Evolutionary conservation across 495 filamentous ascomycete genomes (phyloP).

Genomic region (Daldinia childiae): DNA sequence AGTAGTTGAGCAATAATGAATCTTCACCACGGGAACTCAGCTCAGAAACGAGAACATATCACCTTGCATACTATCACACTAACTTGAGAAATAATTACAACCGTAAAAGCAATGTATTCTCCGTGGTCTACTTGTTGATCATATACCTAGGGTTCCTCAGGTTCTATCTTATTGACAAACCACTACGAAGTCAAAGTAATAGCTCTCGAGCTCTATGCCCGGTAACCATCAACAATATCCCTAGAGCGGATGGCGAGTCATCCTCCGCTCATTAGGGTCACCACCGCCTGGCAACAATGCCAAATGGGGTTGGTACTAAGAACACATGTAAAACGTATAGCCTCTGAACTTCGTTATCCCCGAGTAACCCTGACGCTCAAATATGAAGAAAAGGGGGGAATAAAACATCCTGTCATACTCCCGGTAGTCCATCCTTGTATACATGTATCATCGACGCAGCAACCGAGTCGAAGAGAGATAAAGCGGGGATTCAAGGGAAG

Average conservation of each 20-base stretch:
- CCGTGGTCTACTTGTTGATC: constrained; percentile 13
- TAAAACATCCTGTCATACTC: constrained; percentile 21
- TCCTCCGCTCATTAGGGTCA: neutral
- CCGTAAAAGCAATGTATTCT: constrained; percentile 33
- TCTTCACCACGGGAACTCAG: neutral
- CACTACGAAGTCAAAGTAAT: constrained; percentile 16
- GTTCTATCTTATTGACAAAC: constrained; percentile 8
- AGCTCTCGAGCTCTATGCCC: constrained; percentile 7
- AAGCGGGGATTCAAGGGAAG: constrained; percentile 17
- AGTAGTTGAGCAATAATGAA: neutral
- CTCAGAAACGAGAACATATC: neutral
- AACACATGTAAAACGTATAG: constrained; percentile 16
- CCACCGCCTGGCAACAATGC: constrained; percentile 8
- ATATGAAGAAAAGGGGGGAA: constrained; percentile 25
- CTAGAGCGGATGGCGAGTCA: neutral
- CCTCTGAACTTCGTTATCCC: constrained; percentile 18
- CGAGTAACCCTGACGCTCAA: constrained; percentile 11
- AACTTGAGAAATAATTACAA: neutral
- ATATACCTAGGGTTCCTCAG: constrained; percentile 16
- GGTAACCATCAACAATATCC: neutral
- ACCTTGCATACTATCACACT: neutral
- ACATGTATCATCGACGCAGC: constrained; percentile 8
- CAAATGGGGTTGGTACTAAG: constrained; percentile 8
- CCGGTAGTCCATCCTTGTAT: constrained; percentile 10
- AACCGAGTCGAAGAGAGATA: neutral